These are phyloP conservation scores for Daldinia eschscholtzii DNA, from an alignment of 2,329 filamentous ascomycete genomes.

Conservation along the genomic window DNA sequence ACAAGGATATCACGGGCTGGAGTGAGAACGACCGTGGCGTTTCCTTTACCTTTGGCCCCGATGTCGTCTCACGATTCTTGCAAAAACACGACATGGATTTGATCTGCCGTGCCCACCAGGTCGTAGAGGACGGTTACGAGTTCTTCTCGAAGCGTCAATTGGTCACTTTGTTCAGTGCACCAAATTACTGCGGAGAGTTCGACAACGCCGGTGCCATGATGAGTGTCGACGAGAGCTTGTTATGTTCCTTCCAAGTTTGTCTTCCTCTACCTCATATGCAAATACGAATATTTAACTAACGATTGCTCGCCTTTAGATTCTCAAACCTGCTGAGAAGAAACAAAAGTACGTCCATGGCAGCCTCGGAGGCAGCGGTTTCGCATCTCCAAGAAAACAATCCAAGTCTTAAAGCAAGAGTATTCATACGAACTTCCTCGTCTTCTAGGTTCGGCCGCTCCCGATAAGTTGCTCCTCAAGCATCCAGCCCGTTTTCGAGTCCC, in stretches of 20 bases:
- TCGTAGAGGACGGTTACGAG: constrained; percentile 98
- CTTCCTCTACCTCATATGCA: constrained; percentile 12
- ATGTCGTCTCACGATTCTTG: constrained; percentile 96
- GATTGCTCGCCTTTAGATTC: constrained; percentile 70
- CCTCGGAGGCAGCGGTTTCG: constrained; percentile 77
- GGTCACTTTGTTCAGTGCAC: constrained; percentile 96
- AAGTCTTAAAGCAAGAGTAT: constrained; percentile 75
- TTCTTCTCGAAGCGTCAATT: constrained; percentile 99
- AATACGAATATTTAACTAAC: constrained; percentile 46
- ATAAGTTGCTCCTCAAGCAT: constrained; percentile 66
- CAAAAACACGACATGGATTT: constrained; percentile 99
- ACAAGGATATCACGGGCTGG: constrained; percentile 99
- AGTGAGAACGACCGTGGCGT: constrained; percentile 99
- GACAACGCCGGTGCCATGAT: constrained; percentile 99
- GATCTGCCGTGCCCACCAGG: constrained; percentile 98
- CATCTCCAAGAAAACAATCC: constrained; percentile 76
- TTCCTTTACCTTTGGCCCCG: constrained; percentile 97
- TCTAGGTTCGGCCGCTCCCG: constrained; percentile 92
- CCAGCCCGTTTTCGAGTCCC: constrained; percentile 43
- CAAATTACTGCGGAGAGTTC: constrained; percentile 99
- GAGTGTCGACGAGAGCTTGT: constrained; percentile 97
- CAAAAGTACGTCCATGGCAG: constrained; percentile 96
- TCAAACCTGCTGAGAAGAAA: constrained; percentile 99
- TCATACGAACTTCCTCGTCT: constrained; percentile 79
- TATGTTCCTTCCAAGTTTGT: constrained; percentile 97